A percentile compares a stretch with the other conserved stretches of the same genome.
Evolutionary conservation across 768 basidiomycete genomes (phyloP).

Genomic region (Podaxis sp.): DNA sequence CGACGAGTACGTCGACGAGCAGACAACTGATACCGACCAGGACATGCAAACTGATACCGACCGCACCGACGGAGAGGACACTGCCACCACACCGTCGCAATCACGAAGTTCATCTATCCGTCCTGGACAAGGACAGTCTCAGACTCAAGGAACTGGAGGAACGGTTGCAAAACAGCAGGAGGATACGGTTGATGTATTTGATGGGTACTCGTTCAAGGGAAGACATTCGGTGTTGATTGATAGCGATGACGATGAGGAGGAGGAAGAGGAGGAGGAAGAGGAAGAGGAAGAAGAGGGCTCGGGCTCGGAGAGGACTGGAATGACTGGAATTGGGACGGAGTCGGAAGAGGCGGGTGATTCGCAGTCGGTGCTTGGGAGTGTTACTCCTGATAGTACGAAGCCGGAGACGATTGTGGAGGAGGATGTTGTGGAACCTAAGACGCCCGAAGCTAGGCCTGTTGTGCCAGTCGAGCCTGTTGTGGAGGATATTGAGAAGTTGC

Average conservation of each 20-base stretch:
- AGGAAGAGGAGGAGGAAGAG: slow-evolving; percentile 36
- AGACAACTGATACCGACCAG: slow-evolving; percentile 47
- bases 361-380: slow-evolving; percentile 5
- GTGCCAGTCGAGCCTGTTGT: not conserved
- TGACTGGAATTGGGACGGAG: slow-evolving; percentile 17
- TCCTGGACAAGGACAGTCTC: slow-evolving; percentile 20
- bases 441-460: slow-evolving; percentile 64
- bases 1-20: slow-evolving; percentile 63
- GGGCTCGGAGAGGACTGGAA: slow-evolving; percentile 20
- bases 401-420: slow-evolving; percentile 13
- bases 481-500: slow-evolving; percentile 11
- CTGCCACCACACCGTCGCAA: slow-evolving; percentile 76
- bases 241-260: slow-evolving; percentile 63
- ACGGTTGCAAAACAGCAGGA: slow-evolving; percentile 31
- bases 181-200: slow-evolving; percentile 76
- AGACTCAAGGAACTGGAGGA: slow-evolving; percentile 11
- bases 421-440: slow-evolving; percentile 61
- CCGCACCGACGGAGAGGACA: slow-evolving; percentile 71
- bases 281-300: slow-evolving; percentile 26
- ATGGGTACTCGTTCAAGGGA: slow-evolving; percentile 93
- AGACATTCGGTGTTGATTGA: slow-evolving; percentile 77
- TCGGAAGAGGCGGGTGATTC: slow-evolving; percentile 11
- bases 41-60: slow-evolving; percentile 51
- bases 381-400: not conserved
- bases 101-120: slow-evolving; percentile 74